Evolutionary conservation across 108 stramenopile genomes (phyloP), one percentile per base, ranked within the genome.

Genomic region (Skeletonema costatum): DNA sequence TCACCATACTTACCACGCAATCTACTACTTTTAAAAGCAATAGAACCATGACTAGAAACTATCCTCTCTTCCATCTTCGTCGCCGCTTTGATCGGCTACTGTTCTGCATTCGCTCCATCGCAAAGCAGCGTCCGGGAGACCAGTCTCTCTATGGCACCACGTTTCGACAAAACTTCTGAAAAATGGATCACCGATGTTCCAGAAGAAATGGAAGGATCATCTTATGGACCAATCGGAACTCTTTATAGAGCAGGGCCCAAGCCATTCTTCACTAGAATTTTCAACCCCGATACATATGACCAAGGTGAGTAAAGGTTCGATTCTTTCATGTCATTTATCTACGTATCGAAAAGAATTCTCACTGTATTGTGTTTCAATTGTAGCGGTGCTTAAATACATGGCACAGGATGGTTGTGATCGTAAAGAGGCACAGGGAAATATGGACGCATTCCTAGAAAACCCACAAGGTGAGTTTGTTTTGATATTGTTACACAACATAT

Each of bases 371-470:
- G 21, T 8, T 25, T 29, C 25, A 56, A 56, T n/a, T n/a, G n/a
- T 4, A 56, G 89, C 85, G 14, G 89, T 89, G 2, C 74, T 83
- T 32, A 89, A 87, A 64, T 87, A 86, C 82, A 87, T 87, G 81
- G 85, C 87, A 8, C 42, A 51, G 8, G 85, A 85, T 29, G 82
- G 82, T 30, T 74, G 65, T 44, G 66, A 62, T n/a, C 82, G 87
- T 3, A 81, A 60, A 35, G 83, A 84, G 44, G 87, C 87, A 8
- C 87, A 89, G 51, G 89, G 85, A 19, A 87, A 89, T 38, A 89
- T 89, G 89, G 89, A 89, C 53, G 85, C 85, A 5, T 89, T 87
- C 68, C 77, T 89, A 25, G 78, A 81, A 21, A 89, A 89, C 50
- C 78, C 86, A n/a, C 73, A 74, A 17, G 44, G 21, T 59, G 58